Conservation (phyloP, 1,139 yeast genomes). For the Saccharomyces hybrid region DNA sequence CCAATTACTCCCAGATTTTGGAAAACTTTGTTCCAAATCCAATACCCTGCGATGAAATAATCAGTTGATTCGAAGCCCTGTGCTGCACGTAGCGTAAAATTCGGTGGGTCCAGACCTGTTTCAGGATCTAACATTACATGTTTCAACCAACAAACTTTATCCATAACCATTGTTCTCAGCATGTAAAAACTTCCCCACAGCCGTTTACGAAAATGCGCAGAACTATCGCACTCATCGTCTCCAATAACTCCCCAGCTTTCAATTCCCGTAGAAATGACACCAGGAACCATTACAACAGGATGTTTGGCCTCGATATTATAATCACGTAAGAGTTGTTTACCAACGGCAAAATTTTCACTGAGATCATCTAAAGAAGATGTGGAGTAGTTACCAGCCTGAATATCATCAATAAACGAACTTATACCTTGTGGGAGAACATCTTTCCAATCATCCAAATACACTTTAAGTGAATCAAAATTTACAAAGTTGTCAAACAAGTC, state of each 20-base stretch:
- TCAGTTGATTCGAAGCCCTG: constrained; percentile 97
- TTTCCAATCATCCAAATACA: constrained; percentile 56
- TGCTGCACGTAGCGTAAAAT: constrained; percentile 75
- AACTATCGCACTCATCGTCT: constrained; percentile 71
- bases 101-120: constrained; percentile 89
- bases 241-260: constrained; percentile 88
- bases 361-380: constrained; percentile 37
- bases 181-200: constrained; percentile 96
- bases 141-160: constrained; percentile 87
- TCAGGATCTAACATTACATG: constrained; percentile 83
- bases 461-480: constrained; percentile 46
- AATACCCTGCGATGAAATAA: constrained; percentile 92
- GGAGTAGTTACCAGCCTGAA: constrained; percentile 33
- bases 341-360: constrained; percentile 84
- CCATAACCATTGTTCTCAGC: constrained; percentile 86
- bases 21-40: constrained; percentile 95
- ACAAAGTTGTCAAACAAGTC: constrained; percentile 43
- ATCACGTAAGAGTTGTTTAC: constrained; percentile 50
- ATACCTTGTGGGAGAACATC: constrained; percentile 62
- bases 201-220: constrained; percentile 79
- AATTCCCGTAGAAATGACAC: constrained; percentile 89
- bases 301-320: constrained; percentile 50
- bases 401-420: constrained; percentile 52
- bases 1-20: constrained; percentile 93
- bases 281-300: constrained; percentile 91